phyloP scores from a whole-genome alignment of 306 rosid species.

The Trifolium fragiferum region DNA sequence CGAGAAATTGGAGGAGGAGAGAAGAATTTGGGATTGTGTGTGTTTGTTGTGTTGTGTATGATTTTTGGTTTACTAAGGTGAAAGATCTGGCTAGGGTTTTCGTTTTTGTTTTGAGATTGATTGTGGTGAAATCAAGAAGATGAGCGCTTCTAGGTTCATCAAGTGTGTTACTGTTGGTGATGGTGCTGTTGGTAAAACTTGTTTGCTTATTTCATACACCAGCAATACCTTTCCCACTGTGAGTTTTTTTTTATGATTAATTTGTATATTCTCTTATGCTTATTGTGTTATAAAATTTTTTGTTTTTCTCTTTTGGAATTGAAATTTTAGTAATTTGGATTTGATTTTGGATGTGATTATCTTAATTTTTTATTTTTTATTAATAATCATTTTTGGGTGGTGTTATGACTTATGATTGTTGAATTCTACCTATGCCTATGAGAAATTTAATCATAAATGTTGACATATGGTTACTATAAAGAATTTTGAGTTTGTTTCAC shows the following conservation, averaged over 20 bases:
- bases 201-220: constrained; percentile 95
- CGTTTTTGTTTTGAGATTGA: too few relatives aligned
- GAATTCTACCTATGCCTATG: not conserved
- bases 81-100: constrained; percentile 79
- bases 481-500: constrained; percentile 19
- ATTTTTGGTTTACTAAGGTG: constrained; percentile 70
- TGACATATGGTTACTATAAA: constrained; percentile 1
- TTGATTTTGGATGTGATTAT: not conserved
- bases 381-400: not conserved
- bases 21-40: constrained; percentile 25
- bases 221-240: constrained; percentile 99
- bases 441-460: constrained; percentile 17
- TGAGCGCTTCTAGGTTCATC: constrained; percentile 99
- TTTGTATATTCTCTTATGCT: not conserved
- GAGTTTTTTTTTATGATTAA: constrained; percentile 19
- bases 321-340: constrained; percentile 11
- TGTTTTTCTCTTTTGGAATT: not conserved
- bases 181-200: constrained; percentile 99
- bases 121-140: constrained; percentile 44
- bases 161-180: constrained; percentile 99
- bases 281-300: not conserved
- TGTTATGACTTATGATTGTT: not conserved
- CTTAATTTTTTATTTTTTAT: too few relatives aligned
- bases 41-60: not conserved
- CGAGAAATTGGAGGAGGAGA: constrained; percentile 47